Conservation (phyloP, 352 stramenopile genomes). For the Pythium guiyangense region DNA sequence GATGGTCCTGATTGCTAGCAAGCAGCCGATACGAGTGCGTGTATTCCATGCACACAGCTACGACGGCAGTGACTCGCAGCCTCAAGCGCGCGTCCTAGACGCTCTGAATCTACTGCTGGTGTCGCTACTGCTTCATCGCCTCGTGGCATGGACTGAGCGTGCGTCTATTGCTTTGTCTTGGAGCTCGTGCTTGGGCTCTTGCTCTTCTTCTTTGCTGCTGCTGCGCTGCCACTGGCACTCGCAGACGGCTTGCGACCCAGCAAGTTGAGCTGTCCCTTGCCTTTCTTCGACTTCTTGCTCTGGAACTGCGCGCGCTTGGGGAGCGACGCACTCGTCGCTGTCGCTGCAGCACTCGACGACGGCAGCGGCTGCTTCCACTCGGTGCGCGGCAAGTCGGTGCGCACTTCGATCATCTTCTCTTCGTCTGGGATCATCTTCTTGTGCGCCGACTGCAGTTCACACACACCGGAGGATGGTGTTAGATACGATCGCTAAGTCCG, state of each 20-base stretch:
- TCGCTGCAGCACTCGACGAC: constrained; percentile 13
- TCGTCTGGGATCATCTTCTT: constrained; percentile 65
- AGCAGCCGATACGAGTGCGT: background rate
- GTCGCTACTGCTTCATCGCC: background rate
- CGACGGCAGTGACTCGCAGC: too few relatives aligned
- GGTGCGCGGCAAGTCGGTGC: constrained; percentile 64
- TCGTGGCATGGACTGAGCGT: background rate
- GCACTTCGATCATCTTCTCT: constrained; percentile 47
- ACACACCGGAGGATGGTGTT: background rate
- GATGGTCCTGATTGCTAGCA: background rate
- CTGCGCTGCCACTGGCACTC: background rate
- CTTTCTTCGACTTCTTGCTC: background rate
- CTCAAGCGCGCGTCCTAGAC: too few relatives aligned
- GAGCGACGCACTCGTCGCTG: constrained; percentile 2
- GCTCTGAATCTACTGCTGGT: too few relatives aligned
- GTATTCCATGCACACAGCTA: too few relatives aligned
- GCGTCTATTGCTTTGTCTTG: constrained; percentile 29
- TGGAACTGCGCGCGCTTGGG: constrained; percentile 21
- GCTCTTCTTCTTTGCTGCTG: constrained; percentile 8
- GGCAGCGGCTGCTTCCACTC: constrained; percentile 35
- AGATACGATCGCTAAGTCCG: too few relatives aligned
- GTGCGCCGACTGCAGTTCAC: constrained; percentile 36
- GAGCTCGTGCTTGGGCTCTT: background rate
- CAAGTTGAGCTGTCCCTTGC: constrained; percentile 24
- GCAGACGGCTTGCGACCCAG: constrained; percentile 25